These are phyloP conservation scores for Leptographium radiaticola DNA, from an alignment of 2,329 filamentous ascomycete species.

Conservation along the genomic window DNA sequence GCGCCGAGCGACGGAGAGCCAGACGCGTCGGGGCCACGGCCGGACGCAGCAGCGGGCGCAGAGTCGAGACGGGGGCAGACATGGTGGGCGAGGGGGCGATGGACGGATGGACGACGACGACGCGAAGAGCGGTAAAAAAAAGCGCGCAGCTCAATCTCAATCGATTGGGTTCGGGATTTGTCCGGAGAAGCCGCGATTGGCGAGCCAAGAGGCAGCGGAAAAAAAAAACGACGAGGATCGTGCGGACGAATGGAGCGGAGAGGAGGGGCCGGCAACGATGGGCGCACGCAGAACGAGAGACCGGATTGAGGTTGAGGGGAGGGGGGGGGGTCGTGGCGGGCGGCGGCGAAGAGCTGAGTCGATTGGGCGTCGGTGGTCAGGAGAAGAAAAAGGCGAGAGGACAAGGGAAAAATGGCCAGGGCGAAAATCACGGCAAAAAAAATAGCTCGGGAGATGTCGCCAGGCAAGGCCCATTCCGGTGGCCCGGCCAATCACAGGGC, in stretches of 20 bases:
- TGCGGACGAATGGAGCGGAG: neutral
- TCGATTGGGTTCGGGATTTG: neutral
- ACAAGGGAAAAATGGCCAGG: neutral
- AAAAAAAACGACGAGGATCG: neutral
- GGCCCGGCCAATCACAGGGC: conserved; percentile 12
- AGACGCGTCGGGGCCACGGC: conserved; percentile 20
- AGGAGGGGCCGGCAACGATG: neutral
- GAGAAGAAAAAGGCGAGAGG: neutral
- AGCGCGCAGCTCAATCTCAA: neutral
- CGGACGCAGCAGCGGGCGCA: conserved; percentile 31
- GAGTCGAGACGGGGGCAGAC: conserved; percentile 1
- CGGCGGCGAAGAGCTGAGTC: neutral
- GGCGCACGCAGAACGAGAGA: neutral
- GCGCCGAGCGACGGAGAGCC: conserved; percentile 20
- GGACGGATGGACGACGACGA: neutral
- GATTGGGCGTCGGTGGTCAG: neutral
- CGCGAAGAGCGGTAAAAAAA: neutral
- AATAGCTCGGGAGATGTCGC: conserved; percentile 22
- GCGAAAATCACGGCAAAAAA: conserved; percentile 12
- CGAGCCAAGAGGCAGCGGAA: neutral
- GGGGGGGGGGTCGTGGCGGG: neutral
- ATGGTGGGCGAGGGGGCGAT: neutral
- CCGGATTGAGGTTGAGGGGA: neutral
- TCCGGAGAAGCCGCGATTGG: neutral
- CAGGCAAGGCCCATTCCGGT: conserved; percentile 9